Base-by-base conservation (phyloP, 2,329 filamentous ascomycete genomes). In the Dryadomyces quercivorus region DNA sequence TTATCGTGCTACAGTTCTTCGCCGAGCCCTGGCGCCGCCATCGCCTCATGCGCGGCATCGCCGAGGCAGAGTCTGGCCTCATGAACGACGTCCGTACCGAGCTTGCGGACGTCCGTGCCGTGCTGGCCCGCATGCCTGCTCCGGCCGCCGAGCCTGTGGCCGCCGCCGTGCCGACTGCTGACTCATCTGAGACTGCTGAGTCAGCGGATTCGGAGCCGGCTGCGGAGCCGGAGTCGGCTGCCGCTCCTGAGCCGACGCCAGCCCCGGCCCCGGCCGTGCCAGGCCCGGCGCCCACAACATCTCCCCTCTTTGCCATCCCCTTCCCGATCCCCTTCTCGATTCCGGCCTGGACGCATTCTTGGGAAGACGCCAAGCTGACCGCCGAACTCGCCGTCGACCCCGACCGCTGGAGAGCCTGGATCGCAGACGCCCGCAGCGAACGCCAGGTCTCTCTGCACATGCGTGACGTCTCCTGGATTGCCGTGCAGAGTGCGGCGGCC, bases 21-120 rank as follows among this genome's bases (percentile, higher is more conserved):
- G 85, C 95, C 58, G 92, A 98, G 75, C 93, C 93, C 4, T 97
- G 92, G 89, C 82, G 90, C 61, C 76, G 93, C 62, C 77, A 75
- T 64, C 76, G 89, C 62, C 78, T 98, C 58, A 88, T 97, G 56
- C 81, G 78, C 61, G 91, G 86, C 22, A 88, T 93, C 62, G 86
- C 89, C 60, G 85, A 88, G 62, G 85, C 88, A 63, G 85, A 88
- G 66, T 82, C 85, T 70, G 77, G 69, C 16, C 67, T 73, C 26
- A 64, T 79, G 51, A 72, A 80, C 43, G 71, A 76, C 48, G 72
- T 79, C 10, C 66, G 71, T 54, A 62, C 62, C 42, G 70, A 76
- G 63, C 63, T 78, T 42, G 66, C 62, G 31, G 64, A 64, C 43
- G 63, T 72, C 34, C 64, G 59, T 54, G 60, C 58, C 3, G 62